Conservation (phyloP, 352 stramenopile species). For the Phytophthora citricola region DNA sequence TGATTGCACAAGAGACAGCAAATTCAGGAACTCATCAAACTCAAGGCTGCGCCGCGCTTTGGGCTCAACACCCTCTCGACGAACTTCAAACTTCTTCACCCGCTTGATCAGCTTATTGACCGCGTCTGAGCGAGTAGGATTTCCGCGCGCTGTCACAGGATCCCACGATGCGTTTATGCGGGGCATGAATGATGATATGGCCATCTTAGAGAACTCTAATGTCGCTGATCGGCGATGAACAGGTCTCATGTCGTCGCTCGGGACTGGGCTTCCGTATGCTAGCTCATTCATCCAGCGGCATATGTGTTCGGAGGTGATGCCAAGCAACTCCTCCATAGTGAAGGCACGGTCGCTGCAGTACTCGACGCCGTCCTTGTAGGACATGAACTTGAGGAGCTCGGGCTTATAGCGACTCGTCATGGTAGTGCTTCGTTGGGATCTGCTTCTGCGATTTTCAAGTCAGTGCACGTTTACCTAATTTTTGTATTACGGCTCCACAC, state of each 20-base stretch:
- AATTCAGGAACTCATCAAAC: background rate
- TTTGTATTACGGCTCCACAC: too few relatives aligned
- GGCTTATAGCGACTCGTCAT: background rate
- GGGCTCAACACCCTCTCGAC: background rate
- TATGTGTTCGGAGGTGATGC: background rate
- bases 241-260: background rate
- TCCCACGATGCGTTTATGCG: background rate
- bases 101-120: background rate
- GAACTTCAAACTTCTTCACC: background rate
- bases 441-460: background rate
- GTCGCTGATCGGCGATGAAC: background rate
- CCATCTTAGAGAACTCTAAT: background rate
- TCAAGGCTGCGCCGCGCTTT: background rate
- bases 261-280: background rate
- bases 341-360: background rate
- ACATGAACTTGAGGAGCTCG: background rate
- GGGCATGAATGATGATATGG: background rate
- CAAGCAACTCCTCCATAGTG: background rate
- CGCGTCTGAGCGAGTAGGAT: background rate
- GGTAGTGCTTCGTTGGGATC: background rate
- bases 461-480: too few relatives aligned
- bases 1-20: background rate
- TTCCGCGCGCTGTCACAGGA: background rate
- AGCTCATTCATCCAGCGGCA: background rate
- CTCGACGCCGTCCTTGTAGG: background rate